Evolutionary conservation across 2,329 filamentous ascomycete species (phyloP), one percentile per base, ranked within the genome.

Genomic region (Hawksworthiomyces lignivorus): DNA sequence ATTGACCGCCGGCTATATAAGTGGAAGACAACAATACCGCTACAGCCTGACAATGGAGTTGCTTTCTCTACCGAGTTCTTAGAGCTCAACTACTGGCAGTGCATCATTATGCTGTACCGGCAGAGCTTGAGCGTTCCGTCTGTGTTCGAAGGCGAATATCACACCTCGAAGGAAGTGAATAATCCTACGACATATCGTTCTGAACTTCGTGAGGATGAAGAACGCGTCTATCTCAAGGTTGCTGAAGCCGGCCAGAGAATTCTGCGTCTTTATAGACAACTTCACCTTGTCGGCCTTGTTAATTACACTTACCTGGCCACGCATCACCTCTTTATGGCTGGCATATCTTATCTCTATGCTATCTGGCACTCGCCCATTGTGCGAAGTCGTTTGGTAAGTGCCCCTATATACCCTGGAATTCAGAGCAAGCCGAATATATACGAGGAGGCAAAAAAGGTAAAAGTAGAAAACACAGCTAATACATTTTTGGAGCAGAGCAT

Each of bases 81-180:
- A 5, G 87, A 96, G 54, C 72, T 97, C 47, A 97, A 97, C 61
- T 97, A 97, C 62, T 97, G 90, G 89, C 90, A 96, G 60, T 87
- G 88, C 4, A 81, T 97, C 47, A 94, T 96, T 51, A 88, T 96
- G 82, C 75, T 97, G 17, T 97, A 97, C 60, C 75, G 90, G 42
- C 90, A 95, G 61, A 92, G 88, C 60, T 63, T 95, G 47, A 84
- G 86, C 36, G 86, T 95, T 15, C 90, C 90, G 1, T 78, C 84
- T 30, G 80, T 88, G 55, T 80, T 97, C 44, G 87, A 89, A 41
- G 80, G 80, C 41, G 90, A 96, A 62, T 80, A 80, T 52, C 73
- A 77, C 52, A 77, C 77, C 2, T 73, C 76, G 5, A 74, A 75
- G 45, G 78, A 82, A 52, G 75, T 82, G 24, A 73, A 80, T 52